Evolutionary conservation across 1,284 basidiomycete genomes (phyloP).

Genomic region (Vanrija humicola): DNA sequence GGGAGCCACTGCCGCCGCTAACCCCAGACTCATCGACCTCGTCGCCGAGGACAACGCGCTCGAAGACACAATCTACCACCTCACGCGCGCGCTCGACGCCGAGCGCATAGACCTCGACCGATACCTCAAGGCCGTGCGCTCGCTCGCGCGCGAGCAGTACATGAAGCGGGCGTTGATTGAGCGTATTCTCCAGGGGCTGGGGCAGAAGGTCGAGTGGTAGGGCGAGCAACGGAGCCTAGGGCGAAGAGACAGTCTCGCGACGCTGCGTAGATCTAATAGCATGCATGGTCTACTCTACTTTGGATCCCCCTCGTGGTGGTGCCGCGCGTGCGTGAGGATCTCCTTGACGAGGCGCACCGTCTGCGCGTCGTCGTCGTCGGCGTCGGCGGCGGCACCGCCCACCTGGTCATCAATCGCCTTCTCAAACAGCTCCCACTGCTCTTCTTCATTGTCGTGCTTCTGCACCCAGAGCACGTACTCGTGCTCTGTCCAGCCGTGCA

Average conservation of each 20-base stretch:
- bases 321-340: conserved; percentile 13
- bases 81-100: conserved; percentile 86
- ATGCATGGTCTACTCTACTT: not conserved
- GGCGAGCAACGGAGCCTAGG: no score
- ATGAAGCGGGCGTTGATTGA: conserved; percentile 72
- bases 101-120: conserved; percentile 88
- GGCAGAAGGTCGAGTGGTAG: conserved; percentile 51
- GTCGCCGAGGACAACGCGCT: conserved; percentile 98
- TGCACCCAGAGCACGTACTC: conserved; percentile 61
- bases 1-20: not conserved
- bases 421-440: conserved; percentile 38
- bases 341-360: conserved; percentile 7
- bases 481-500: conserved; percentile 86
- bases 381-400: not conserved
- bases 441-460: conserved; percentile 38
- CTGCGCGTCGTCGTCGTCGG: conserved; percentile 11
- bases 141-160: conserved; percentile 86
- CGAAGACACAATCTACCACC: conserved; percentile 95
- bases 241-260: not conserved
- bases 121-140: conserved; percentile 80
- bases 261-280: not conserved
- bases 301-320: conserved; percentile 11
- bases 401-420: conserved; percentile 41
- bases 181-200: conserved; percentile 70
- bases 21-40: conserved; percentile 75